Conservation (phyloP, 2,329 filamentous ascomycete genomes). For the Xylaria sp. region DNA sequence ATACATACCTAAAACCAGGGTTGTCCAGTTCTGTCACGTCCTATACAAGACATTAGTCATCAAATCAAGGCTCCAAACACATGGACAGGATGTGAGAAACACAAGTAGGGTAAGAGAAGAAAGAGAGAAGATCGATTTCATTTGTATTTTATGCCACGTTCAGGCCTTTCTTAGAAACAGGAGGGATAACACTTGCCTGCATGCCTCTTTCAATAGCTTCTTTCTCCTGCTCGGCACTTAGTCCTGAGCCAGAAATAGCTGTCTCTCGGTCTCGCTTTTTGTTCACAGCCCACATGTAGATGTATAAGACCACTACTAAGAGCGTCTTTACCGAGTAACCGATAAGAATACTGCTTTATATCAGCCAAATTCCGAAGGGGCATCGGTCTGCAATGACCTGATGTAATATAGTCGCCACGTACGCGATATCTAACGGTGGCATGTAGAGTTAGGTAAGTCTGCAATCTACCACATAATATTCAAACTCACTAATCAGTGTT, state of each 20-base stretch:
- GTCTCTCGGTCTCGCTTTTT: slow-evolving; percentile 58
- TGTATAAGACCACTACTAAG: slow-evolving; percentile 56
- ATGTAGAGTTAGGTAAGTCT: background rate
- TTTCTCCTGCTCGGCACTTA: slow-evolving; percentile 50
- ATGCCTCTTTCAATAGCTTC: slow-evolving; percentile 60
- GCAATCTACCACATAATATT: background rate
- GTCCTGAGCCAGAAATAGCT: slow-evolving; percentile 30
- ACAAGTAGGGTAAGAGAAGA: no score
- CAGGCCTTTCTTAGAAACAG: no score
- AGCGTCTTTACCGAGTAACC: slow-evolving; percentile 60
- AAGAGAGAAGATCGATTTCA: background rate
- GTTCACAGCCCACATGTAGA: slow-evolving; percentile 62
- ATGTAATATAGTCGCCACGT: slow-evolving; percentile 23
- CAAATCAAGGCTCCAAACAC: background rate
- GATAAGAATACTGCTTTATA: slow-evolving; percentile 54
- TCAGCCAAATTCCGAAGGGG: background rate
- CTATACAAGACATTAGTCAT: slow-evolving; percentile 11
- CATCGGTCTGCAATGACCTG: background rate
- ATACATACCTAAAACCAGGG: slow-evolving; percentile 27
- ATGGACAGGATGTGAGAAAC: no score
- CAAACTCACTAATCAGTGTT: slow-evolving; percentile 15
- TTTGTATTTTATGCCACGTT: no score
- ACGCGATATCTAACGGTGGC: slow-evolving; percentile 46
- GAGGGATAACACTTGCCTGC: slow-evolving; percentile 41
- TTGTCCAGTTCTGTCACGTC: slow-evolving; percentile 29